phyloP scores from a whole-genome alignment of 2,329 filamentous ascomycete species.

The Zopfia rhizophila region DNA sequence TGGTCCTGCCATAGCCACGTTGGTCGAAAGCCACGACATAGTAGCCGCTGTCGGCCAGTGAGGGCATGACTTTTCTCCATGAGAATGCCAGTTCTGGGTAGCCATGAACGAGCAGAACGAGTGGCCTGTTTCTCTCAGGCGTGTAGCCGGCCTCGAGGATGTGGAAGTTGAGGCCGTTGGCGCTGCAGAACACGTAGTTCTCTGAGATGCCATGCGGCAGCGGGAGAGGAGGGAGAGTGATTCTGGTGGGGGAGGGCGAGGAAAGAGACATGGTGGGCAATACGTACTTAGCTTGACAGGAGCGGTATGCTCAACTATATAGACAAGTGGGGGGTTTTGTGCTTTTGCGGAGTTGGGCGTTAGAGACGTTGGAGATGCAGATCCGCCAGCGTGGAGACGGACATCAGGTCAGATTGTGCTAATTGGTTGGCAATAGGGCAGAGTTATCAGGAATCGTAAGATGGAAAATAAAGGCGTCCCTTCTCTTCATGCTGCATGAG shows the following conservation, averaged over 20 bases:
- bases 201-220: constrained; percentile 66
- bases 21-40: constrained; percentile 75
- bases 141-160: constrained; percentile 64
- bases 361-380: neutral
- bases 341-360: constrained; percentile 15
- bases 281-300: neutral
- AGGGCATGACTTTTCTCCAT: constrained; percentile 71
- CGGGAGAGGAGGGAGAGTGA: constrained; percentile 57
- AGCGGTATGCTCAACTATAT: constrained; percentile 13
- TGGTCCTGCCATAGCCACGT: constrained; percentile 74
- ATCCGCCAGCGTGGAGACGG: constrained; percentile 11
- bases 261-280: constrained; percentile 1
- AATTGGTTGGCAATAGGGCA: too few relatives aligned
- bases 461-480: too few relatives aligned
- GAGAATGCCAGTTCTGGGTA: constrained; percentile 76
- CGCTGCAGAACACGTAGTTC: constrained; percentile 65
- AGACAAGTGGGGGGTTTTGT: constrained; percentile 12
- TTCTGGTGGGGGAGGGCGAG: constrained; percentile 9
- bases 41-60: constrained; percentile 69
- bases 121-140: constrained; percentile 56
- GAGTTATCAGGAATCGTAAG: too few relatives aligned
- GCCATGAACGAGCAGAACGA: constrained; percentile 72
- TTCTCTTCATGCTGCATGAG: too few relatives aligned
- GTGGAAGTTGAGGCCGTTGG: constrained; percentile 70
- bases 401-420: neutral